phyloP scores from a whole-genome alignment of 129 eudicot genomes.

The Tanacetum coccineum region DNA sequence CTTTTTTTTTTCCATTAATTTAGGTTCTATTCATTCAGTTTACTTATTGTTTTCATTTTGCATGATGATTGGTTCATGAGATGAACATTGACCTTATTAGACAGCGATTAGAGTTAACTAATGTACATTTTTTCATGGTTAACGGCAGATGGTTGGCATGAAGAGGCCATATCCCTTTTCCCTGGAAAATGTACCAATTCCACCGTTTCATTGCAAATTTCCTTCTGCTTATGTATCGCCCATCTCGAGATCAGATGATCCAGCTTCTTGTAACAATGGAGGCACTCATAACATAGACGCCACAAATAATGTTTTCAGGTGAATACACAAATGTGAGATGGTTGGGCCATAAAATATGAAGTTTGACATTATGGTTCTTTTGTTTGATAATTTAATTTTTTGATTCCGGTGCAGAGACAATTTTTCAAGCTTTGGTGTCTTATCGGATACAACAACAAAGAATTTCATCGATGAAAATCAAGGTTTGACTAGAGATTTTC shows the following conservation, averaged over 20 bases:
- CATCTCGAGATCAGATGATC: conserved; percentile 44
- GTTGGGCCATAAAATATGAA: background rate
- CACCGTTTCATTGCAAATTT: conserved; percentile 50
- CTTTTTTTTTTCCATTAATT: conserved; percentile 1
- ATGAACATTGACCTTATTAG: background rate
- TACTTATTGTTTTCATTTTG: background rate
- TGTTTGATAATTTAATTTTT: conserved; percentile 15
- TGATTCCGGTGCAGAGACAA: conserved; percentile 43
- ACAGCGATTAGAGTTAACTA: conserved; percentile 11
- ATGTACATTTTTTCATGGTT: conserved; percentile 10
- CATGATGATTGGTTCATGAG: background rate
- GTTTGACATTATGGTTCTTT: conserved; percentile 9
- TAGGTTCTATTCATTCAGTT: background rate
- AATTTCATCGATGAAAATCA: conserved; percentile 37
- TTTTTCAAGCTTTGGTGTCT: conserved; percentile 39
- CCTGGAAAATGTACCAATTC: conserved; percentile 52
- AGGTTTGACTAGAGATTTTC: conserved; percentile 57
- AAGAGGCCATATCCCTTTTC: conserved; percentile 76
- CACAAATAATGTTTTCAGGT: conserved; percentile 43
- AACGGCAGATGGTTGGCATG: conserved; percentile 62
- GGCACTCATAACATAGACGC: conserved; percentile 32
- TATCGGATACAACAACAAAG: conserved; percentile 36
- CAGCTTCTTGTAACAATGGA: conserved; percentile 52
- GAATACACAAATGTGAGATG: conserved; percentile 6
- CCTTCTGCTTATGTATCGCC: conserved; percentile 35